Conservation (phyloP, 306 rosid genomes). For the Lathyrus sativus region DNA sequence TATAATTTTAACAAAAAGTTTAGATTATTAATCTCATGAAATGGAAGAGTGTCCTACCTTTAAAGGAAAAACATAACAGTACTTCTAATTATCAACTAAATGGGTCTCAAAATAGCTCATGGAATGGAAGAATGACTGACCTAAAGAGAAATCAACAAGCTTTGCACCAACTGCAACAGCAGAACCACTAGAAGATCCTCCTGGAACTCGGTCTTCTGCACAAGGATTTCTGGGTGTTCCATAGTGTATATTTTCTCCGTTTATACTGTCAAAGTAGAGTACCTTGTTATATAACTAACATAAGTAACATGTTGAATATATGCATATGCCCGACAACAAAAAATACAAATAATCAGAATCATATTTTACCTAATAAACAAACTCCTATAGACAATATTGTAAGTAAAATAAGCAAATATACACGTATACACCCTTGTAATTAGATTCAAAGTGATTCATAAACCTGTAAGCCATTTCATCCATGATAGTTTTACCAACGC, state of each 20-base stretch:
- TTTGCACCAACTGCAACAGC: slow-evolving; percentile 77
- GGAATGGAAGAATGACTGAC: slow-evolving; percentile 43
- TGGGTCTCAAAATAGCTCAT: slow-evolving; percentile 28
- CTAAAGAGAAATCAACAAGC: slow-evolving; percentile 88
- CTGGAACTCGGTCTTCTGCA: slow-evolving; percentile 53
- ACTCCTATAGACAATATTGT: background rate
- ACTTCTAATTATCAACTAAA: slow-evolving; percentile 21
- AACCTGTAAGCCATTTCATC: slow-evolving; percentile 99
- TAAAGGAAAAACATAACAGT: too few species aligned
- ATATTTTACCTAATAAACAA: background rate
- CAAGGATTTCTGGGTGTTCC: slow-evolving; percentile 60
- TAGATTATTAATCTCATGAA: slow-evolving; percentile 23
- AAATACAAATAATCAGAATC: slow-evolving; percentile 9
- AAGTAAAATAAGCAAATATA: too few species aligned
- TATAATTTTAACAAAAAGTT: slow-evolving; percentile 16
- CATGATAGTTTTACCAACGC: slow-evolving; percentile 84
- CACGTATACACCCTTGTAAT: too few species aligned
- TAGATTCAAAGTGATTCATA: too few species aligned
- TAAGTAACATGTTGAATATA: slow-evolving; percentile 1
- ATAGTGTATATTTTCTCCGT: slow-evolving; percentile 54
- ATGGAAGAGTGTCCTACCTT: too few species aligned
- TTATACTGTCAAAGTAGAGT: slow-evolving; percentile 45
- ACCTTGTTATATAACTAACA: slow-evolving; percentile 14
- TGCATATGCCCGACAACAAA: slow-evolving; percentile 20
- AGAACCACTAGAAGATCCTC: slow-evolving; percentile 66